Evolutionary conservation across 352 stramenopile species (phyloP).

Genomic region (Globisporangium abappressorium): DNA sequence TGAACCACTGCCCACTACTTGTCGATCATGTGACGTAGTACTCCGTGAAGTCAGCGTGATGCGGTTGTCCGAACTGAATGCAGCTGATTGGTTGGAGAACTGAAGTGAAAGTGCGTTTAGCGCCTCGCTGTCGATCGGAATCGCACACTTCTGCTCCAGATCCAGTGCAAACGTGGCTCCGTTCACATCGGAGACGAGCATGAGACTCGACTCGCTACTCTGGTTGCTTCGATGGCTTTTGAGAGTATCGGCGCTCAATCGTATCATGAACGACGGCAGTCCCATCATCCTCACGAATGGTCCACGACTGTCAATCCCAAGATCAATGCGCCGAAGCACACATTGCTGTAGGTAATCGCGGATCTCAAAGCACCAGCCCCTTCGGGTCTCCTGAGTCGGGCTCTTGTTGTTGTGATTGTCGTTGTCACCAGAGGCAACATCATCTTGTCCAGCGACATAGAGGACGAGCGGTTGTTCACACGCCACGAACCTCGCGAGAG

Average conservation of each 20-base stretch:
- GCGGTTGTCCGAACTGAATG: background rate
- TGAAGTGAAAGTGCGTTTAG: background rate
- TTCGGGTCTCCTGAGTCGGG: background rate
- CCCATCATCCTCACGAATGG: background rate
- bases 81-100: background rate
- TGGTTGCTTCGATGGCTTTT: background rate
- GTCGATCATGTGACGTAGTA: background rate
- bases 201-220: slow-evolving; percentile 5
- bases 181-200: slow-evolving; percentile 24
- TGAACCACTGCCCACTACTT: background rate
- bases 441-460: background rate
- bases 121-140: slow-evolving; percentile 18
- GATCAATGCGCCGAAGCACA: slow-evolving; percentile 26
- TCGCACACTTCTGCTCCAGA: slow-evolving; percentile 6
- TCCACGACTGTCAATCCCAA: slow-evolving; percentile 6
- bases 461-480: slow-evolving; percentile 13
- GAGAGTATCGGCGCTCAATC: background rate
- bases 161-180: slow-evolving; percentile 31
- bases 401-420: background rate
- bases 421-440: background rate
- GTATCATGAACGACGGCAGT: slow-evolving; percentile 7
- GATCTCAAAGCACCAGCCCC: slow-evolving; percentile 34
- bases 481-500: slow-evolving; percentile 6
- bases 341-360: slow-evolving; percentile 33
- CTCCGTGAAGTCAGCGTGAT: background rate